Evolutionary conservation across 768 basidiomycete species (phyloP), one percentile per base, ranked within the genome.

Genomic region (Suillus alpinus): DNA sequence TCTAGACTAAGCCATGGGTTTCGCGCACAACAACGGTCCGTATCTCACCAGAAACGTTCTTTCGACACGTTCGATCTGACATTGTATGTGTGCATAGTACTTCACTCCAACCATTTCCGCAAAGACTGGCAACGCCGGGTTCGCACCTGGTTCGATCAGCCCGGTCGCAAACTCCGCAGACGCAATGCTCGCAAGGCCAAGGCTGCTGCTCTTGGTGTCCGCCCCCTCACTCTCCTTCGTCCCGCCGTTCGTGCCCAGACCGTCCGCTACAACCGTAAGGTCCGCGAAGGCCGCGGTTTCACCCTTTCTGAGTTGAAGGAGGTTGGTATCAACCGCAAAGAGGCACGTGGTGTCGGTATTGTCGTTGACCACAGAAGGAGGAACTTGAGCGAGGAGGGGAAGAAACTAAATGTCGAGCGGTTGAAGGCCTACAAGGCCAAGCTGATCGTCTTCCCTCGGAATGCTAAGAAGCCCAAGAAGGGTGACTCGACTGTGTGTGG

Each of bases 91-190:
- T 36, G 64, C 52, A 61, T 51, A 91, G 92, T 92, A 81, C 92
- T 96, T 77, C 94, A 87, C 80, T 84, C 78, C 69, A 95, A 95
- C 79, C 94, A 97, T 77, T 95, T 95, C 86, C 92, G 87, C 83
- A 98, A 98, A 88, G 95, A 98, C 77, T 98, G 95, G 95, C 96
- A 98, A 78, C 85, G 88, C 73, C 91, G 90, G 66, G 94, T 96
- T 69, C 89, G 89, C 78, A 96, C 94, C 73, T 95, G 95, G 95
- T 98, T 98, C 76, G 92, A 98, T 83, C 97, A 99, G 80, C 94
- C 97, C 60, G 96, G 95, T 53, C 91, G 92, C 75, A 98, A 98
- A 81, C 91, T 95, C 76, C 91, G 93, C 76, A 86, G 97, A 75
- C 91, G 97, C 75, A 87, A 82, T 51, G 94, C 95, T 47, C 92